Evolutionary conservation across 129 eudicot species (phyloP).

Genomic region (Chrysanthemum seticuspe): DNA sequence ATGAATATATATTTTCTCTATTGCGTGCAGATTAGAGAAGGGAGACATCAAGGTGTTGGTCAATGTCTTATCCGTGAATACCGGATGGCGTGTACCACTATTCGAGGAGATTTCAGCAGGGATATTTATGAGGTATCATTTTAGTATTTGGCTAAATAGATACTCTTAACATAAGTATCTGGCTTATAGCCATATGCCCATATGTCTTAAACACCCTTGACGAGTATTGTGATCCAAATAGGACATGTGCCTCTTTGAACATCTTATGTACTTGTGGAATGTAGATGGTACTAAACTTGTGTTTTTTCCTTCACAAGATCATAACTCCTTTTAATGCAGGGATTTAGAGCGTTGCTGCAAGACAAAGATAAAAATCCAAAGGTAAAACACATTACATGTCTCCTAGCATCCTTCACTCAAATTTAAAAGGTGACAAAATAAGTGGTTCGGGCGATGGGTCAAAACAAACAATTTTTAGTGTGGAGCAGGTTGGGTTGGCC

Average conservation of each 20-base stretch:
- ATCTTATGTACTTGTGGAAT: too few relatives aligned
- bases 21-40: constrained; percentile 76
- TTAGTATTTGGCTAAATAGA: constrained; percentile 11
- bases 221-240: too few relatives aligned
- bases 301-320: neutral
- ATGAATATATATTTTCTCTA: constrained; percentile 4
- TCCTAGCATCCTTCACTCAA: too few relatives aligned
- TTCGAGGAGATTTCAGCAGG: constrained; percentile 74
- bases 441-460: too few relatives aligned
- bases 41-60: constrained; percentile 93
- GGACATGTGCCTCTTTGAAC: too few relatives aligned
- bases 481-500: too few relatives aligned
- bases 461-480: too few relatives aligned
- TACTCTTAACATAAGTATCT: constrained; percentile 1
- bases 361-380: constrained; percentile 94
- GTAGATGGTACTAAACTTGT: neutral
- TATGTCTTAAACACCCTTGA: neutral
- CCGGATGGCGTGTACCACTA: constrained; percentile 73
- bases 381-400: constrained; percentile 32
- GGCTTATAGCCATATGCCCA: neutral
- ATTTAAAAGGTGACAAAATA: neutral
- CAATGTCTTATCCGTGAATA: constrained; percentile 86
- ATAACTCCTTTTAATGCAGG: constrained; percentile 49
- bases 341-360: constrained; percentile 82
- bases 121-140: constrained; percentile 75